Base-by-base conservation (phyloP, 352 stramenopile species). In the Plasmopara halstedii region DNA sequence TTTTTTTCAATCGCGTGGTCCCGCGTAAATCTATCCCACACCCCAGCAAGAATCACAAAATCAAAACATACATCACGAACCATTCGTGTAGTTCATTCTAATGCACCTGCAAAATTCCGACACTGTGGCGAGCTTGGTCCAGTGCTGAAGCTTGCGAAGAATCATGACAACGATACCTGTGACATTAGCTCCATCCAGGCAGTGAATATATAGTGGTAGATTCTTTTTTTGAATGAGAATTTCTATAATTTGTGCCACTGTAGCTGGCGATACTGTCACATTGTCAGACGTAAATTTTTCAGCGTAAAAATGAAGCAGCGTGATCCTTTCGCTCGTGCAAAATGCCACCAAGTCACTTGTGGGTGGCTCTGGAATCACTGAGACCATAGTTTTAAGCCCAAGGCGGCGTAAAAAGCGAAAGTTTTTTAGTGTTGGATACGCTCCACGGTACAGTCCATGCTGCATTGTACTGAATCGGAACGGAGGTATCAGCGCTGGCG, bases 281-380 rank as follows among this genome's bases (percentile, higher is more conserved):
- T 86, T 89, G 62, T 93, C 81, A 31, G 72, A 87, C 42, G 81
- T 88, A 67, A 89, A 93, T 59, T 94, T 91, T 46, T 94, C 82
- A 33, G 77, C 78, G 57, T 85, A 80, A 44, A 91, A 91, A 34
- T 88, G 78, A 55, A 84, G 52, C 44, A 84, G 61, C 8, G 72
- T 52, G 58, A 91, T 88, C 44, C 73, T 67, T 47, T 94, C 82
- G 35, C 59, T 55, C 0, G 56, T 33, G 44, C 82, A 94, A 58
- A 91, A 91, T 53, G 71, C 75, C 26, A 61, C 56, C 26, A 94
- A 60, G 51, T 94, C 79, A 23, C 63, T 76, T 5, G 79, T 94
- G 23, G 82, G 79, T 41, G 68, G 62, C 53, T 94, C 82, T 2
- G 82, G 82, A 33, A 85, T 89, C 29, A 94, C 68, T 5, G 78